Evolutionary conservation across 345 rosid genomes (phyloP), one percentile per base, ranked within the genome.

Genomic region (Citrus medica): DNA sequence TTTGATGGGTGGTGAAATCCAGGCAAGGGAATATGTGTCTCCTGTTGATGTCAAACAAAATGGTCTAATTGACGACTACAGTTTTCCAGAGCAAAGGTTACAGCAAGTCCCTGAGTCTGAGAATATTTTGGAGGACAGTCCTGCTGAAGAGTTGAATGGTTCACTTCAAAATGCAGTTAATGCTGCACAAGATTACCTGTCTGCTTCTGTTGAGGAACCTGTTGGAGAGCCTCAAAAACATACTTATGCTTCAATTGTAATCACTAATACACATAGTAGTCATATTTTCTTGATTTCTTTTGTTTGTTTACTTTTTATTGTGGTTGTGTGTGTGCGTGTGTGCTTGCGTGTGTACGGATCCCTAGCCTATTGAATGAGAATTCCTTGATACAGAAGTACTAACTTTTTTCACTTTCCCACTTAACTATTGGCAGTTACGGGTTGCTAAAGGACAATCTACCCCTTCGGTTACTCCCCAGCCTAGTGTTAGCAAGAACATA

Each of bases 231-330:
- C 87, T 69, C 93, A 82, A 77, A 90, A 86, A 71, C 93, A 80
- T 83, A 92, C 93, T 35, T 90, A 90, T 62, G 96, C 96, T 68
- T 90, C 93, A 56, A 90, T 92, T 85, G 96, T 92, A 90, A 60
- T 92, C 76, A 74, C 81, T 79, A 46, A 46, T 46, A 67, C 30
- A 6, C 21, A 37, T 38, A 17, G 66, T 68, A 37, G 72, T 76
- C 65, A 77, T 69, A 33, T 21, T 67, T 9, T 35, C 59, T 73
- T 48, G 17, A 17, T 73, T 73, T 63, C 30, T 69, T 53, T 51
- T 56, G 48, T 37, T 73, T 53, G 17, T 13, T 72, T 79, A 42
- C 17, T 24, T 38, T 24, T 42, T 25, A 46, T 5, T 28, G 6
- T 67, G 48, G 59, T 30, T 27, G 3, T 71, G 30, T 63, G 19